phyloP scores from a whole-genome alignment of 257 asterid genomes.

The Galeopsis tetrahit region DNA sequence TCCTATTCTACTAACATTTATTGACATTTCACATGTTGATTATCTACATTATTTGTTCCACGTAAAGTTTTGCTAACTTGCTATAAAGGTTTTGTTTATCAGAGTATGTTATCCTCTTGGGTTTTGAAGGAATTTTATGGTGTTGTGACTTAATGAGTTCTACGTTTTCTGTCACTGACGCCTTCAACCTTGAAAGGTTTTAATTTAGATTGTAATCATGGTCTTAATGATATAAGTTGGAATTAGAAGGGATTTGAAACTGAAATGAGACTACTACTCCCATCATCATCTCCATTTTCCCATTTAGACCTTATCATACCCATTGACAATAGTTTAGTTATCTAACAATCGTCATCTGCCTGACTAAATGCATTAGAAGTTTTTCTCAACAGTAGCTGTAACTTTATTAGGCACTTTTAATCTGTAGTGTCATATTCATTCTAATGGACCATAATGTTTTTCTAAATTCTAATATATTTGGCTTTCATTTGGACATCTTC shows the following conservation, averaged over 20 bases:
- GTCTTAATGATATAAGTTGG: neutral
- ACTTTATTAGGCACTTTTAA: neutral
- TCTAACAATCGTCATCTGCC: neutral
- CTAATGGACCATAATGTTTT: neutral
- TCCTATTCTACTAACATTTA: slow-evolving; percentile 11
- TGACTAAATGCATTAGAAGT: neutral
- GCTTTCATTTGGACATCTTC: slow-evolving; percentile 9
- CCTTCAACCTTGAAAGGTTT: neutral
- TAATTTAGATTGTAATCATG: slow-evolving; percentile 1
- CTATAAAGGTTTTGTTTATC: neutral
- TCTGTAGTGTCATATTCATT: slow-evolving; percentile 5
- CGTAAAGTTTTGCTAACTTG: neutral
- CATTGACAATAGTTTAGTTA: neutral
- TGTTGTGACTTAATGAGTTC: neutral
- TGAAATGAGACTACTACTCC: neutral
- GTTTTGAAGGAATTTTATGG: slow-evolving; percentile 11
- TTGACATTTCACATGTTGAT: slow-evolving; percentile 3
- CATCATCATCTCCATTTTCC: slow-evolving; percentile 1
- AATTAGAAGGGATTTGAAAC: neutral
- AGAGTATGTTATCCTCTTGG: neutral
- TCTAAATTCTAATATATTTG: neutral
- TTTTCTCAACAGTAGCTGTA: neutral
- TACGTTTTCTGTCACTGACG: neutral
- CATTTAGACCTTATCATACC: slow-evolving; percentile 2
- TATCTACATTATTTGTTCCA: neutral